phyloP scores from a whole-genome alignment of 1,284 basidiomycete genomes.

The Trichosporon coremiiforme region DNA sequence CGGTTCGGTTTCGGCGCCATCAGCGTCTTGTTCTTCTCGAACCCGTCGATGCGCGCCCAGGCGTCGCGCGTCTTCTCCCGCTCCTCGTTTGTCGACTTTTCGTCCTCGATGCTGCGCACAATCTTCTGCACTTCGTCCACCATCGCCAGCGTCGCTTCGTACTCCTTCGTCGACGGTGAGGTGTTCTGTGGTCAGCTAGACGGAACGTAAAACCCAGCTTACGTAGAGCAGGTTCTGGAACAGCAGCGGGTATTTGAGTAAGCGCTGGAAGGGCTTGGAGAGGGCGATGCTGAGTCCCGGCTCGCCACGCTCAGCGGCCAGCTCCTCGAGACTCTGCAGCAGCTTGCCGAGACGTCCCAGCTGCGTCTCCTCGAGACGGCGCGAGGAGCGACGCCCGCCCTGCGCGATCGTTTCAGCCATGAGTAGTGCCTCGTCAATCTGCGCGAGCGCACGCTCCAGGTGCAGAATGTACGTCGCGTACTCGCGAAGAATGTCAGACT shows the following conservation, averaged over 20 bases:
- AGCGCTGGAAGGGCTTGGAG: constrained; percentile 93
- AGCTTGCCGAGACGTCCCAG: constrained; percentile 32
- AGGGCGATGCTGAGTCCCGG: constrained; percentile 90
- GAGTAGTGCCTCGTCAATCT: constrained; percentile 74
- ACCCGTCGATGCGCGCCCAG: constrained; percentile 91
- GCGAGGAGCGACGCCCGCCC: constrained; percentile 57
- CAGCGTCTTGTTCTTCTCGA: constrained; percentile 71
- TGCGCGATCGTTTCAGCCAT: constrained; percentile 63
- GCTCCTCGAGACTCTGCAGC: constrained; percentile 68
- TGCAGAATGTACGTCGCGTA: constrained; percentile 91
- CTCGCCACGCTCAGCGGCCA: constrained; percentile 81
- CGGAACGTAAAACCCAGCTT: constrained; percentile 15
- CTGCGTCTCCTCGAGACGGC: constrained; percentile 32
- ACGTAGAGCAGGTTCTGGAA: constrained; percentile 95
- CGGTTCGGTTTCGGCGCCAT: constrained; percentile 86
- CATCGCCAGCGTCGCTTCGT: constrained; percentile 93
- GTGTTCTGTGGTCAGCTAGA: constrained; percentile 61
- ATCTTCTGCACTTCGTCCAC: constrained; percentile 95
- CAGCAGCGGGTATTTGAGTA: constrained; percentile 94
- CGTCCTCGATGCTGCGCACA: constrained; percentile 93
- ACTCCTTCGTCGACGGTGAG: constrained; percentile 94
- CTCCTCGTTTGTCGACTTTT: constrained; percentile 94
- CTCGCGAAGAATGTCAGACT: constrained; percentile 88
- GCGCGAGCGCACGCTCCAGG: constrained; percentile 81
- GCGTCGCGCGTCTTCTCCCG: constrained; percentile 90